Conservation (phyloP, 495 filamentous ascomycete species). For the Lasiosphaeria hispida region DNA sequence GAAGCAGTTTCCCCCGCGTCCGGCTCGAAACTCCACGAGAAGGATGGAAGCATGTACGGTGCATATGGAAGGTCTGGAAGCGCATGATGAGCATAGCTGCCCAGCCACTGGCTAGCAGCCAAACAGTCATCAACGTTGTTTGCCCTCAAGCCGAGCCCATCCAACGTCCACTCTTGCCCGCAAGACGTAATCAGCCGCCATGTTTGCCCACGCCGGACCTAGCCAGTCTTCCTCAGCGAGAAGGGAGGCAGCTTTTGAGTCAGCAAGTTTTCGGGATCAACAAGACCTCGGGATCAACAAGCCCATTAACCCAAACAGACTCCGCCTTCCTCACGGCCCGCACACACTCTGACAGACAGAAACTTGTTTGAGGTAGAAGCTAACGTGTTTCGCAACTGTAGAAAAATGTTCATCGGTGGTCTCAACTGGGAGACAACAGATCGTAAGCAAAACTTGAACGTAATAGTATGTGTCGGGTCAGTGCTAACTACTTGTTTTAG, state of each 20-base stretch:
- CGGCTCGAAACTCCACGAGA: too few relatives aligned
- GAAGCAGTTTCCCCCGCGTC: too few relatives aligned
- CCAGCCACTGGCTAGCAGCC: too few relatives aligned
- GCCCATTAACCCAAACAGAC: background rate
- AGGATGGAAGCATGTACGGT: too few relatives aligned
- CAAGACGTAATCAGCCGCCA: constrained; percentile 1
- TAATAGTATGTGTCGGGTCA: background rate
- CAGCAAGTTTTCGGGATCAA: too few relatives aligned
- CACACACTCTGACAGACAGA: background rate
- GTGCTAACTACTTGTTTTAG: constrained; percentile 42
- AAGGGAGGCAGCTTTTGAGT: background rate
- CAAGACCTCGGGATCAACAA: too few relatives aligned
- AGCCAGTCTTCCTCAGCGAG: background rate
- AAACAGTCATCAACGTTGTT: background rate
- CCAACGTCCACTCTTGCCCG: background rate
- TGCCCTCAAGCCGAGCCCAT: background rate
- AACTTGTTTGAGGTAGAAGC: constrained; percentile 14
- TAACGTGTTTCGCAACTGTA: constrained; percentile 43
- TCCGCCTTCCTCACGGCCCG: background rate
- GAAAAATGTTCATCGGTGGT: constrained; percentile 99
- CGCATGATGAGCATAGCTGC: too few relatives aligned
- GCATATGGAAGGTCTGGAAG: too few relatives aligned
- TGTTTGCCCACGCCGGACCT: background rate
- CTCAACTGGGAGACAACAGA: constrained; percentile 99
- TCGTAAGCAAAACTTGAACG: constrained; percentile 58